These are phyloP conservation scores for Neofusicoccum laricinum DNA, from an alignment of 2,329 filamentous ascomycete genomes.

Conservation along the genomic window DNA sequence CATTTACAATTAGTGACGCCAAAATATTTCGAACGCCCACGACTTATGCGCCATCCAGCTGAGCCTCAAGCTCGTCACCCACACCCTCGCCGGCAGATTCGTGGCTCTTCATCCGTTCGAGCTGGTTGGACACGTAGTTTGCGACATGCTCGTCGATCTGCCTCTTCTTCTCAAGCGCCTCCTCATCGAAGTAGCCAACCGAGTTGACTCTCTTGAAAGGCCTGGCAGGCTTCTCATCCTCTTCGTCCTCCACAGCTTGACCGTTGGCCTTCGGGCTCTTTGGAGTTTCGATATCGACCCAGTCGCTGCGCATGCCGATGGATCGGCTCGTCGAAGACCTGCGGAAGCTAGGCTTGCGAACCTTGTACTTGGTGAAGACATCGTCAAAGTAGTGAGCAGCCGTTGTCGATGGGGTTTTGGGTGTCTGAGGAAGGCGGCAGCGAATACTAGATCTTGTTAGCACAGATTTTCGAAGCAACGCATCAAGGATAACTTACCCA, in stretches of 20 bases:
- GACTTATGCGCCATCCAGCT: conserved; percentile 43
- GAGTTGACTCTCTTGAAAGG: conserved; percentile 39
- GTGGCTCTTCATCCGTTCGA: conserved; percentile 67
- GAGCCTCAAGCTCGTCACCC: conserved; percentile 62
- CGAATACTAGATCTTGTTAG: conserved; percentile 58
- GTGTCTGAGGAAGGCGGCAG: conserved; percentile 89
- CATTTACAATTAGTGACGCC: not conserved
- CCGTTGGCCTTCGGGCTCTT: conserved; percentile 22
- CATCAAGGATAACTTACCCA: conserved; percentile 60
- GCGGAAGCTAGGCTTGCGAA: conserved; percentile 53
- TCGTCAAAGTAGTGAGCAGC: conserved; percentile 97
- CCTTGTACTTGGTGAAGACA: conserved; percentile 57
- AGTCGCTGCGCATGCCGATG: conserved; percentile 81
- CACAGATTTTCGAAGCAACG: not conserved
- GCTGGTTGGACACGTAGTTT: conserved; percentile 76
- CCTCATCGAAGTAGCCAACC: conserved; percentile 53
- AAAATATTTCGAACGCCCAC: not conserved
- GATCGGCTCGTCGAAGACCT: conserved; percentile 80
- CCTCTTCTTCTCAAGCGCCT: conserved; percentile 41
- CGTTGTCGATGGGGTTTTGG: conserved; percentile 76
- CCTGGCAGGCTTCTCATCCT: conserved; percentile 1
- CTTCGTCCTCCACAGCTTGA: conserved; percentile 24
- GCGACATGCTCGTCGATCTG: conserved; percentile 62
- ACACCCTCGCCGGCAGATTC: conserved; percentile 48
- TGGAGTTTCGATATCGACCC: conserved; percentile 39